These are phyloP conservation scores for Colletotrichum gloeosporioides DNA, from an alignment of 2,329 filamentous ascomycete genomes.

Conservation along the genomic window DNA sequence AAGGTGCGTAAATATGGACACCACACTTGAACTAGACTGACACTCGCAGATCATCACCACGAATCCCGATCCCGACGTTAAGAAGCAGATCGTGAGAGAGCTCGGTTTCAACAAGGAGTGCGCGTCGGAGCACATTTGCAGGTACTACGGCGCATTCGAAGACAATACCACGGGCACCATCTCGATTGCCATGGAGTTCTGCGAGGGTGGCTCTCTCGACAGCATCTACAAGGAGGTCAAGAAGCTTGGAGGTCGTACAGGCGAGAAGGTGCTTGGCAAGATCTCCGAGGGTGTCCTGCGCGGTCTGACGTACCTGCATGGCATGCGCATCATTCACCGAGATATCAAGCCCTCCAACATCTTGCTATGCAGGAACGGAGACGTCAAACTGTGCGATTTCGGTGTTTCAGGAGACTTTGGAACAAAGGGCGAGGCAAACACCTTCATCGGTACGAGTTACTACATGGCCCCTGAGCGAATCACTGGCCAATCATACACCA, in stretches of 20 bases:
- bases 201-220: constrained; percentile 93
- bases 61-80: constrained; percentile 95
- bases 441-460: constrained; percentile 97
- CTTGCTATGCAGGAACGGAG: constrained; percentile 86
- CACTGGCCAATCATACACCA: constrained; percentile 96
- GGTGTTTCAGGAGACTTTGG: constrained; percentile 97
- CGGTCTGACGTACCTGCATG: constrained; percentile 92
- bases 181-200: constrained; percentile 99
- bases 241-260: constrained; percentile 90
- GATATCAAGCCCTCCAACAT: constrained; percentile 99
- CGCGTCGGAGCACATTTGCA: constrained; percentile 93
- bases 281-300: constrained; percentile 94
- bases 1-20: constrained; percentile 67
- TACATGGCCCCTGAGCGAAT: constrained; percentile 99
- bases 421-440: constrained; percentile 97
- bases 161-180: constrained; percentile 96
- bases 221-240: constrained; percentile 98
- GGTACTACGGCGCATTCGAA: constrained; percentile 96
- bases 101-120: constrained; percentile 98
- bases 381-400: constrained; percentile 98
- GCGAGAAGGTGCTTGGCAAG: constrained; percentile 96
- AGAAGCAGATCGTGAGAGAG: constrained; percentile 97
- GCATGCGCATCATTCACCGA: constrained; percentile 95
- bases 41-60: constrained; percentile 86
- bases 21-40: background rate